Conservation (phyloP, 768 basidiomycete genomes). For the Amanita pallidorosea region DNA sequence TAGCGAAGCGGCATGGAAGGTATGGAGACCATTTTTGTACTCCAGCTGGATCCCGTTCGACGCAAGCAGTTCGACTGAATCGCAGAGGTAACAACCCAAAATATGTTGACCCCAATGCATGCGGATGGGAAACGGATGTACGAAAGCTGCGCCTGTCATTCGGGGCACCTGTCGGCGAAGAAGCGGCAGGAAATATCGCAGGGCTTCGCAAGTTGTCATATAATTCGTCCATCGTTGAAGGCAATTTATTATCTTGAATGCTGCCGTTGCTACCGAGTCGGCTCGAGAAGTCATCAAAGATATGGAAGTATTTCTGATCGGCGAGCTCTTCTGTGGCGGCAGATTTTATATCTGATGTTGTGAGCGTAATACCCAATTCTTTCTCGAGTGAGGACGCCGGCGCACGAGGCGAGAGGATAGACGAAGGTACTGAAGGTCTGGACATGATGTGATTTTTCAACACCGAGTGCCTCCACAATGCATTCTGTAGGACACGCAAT, state of each 20-base stretch:
- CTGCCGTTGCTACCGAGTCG: conserved; percentile 65
- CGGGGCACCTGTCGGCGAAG: not conserved
- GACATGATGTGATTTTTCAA: conserved; percentile 49
- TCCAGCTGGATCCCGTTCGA: conserved; percentile 31
- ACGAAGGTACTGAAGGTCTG: conserved; percentile 22
- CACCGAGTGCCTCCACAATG: conserved; percentile 73
- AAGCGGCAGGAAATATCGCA: conserved; percentile 15
- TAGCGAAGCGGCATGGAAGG: conserved; percentile 75
- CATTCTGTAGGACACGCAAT: conserved; percentile 53
- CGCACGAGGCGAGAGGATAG: conserved; percentile 20
- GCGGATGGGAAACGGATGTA: conserved; percentile 4
- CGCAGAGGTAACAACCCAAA: conserved; percentile 49
- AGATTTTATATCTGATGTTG: conserved; percentile 39
- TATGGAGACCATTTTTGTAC: conserved; percentile 53
- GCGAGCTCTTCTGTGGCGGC: conserved; percentile 13
- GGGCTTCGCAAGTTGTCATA: conserved; percentile 33
- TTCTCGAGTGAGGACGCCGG: conserved; percentile 37
- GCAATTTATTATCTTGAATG: conserved; percentile 26
- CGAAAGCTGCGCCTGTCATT: not conserved
- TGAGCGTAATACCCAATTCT: conserved; percentile 56
- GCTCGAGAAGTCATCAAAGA: conserved; percentile 58
- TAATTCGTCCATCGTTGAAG: conserved; percentile 58
- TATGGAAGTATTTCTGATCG: conserved; percentile 44
- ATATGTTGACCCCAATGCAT: conserved; percentile 41
- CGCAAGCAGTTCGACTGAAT: conserved; percentile 29